Conservation (phyloP, 2,329 filamentous ascomycete genomes). For the Hypoxylon sp. region DNA sequence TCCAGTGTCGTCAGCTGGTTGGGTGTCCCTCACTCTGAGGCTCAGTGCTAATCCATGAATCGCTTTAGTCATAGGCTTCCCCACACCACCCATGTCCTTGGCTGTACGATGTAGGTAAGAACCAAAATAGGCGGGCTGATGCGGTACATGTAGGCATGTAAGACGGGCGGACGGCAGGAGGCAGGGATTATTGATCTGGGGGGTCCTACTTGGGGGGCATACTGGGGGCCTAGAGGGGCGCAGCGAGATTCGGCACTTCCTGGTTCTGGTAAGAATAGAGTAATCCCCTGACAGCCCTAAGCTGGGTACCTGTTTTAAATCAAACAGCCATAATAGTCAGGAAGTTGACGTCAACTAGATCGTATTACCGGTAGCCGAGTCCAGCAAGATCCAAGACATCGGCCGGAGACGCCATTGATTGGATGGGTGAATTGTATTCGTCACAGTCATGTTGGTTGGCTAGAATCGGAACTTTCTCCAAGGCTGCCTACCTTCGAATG, state of each 20-base stretch:
- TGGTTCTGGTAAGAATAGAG: slow-evolving; percentile 27
- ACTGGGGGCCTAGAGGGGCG: neutral
- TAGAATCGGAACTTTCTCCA: slow-evolving; percentile 20
- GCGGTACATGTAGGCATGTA: slow-evolving; percentile 15
- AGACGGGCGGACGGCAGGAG: slow-evolving; percentile 31
- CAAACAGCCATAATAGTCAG: slow-evolving; percentile 5
- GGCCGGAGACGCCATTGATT: slow-evolving; percentile 25
- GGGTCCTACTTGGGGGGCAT: slow-evolving; percentile 25
- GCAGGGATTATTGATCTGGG: slow-evolving; percentile 26
- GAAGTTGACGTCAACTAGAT: slow-evolving; percentile 41
- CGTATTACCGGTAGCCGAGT: slow-evolving; percentile 31
- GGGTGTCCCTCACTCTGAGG: slow-evolving; percentile 23
- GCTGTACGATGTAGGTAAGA: slow-evolving; percentile 11
- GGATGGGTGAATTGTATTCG: slow-evolving; percentile 31
- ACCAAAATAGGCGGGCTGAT: slow-evolving; percentile 15
- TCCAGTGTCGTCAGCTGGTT: slow-evolving; percentile 36
- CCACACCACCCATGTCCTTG: slow-evolving; percentile 30
- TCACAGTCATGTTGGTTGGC: slow-evolving; percentile 38
- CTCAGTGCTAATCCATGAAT: slow-evolving; percentile 18
- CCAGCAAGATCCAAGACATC: slow-evolving; percentile 39
- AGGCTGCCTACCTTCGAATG: slow-evolving; percentile 10
- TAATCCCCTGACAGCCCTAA: slow-evolving; percentile 16
- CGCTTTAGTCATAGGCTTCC: slow-evolving; percentile 37
- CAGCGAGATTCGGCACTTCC: slow-evolving; percentile 15
- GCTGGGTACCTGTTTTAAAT: slow-evolving; percentile 20